Evolutionary conservation across 2,329 filamentous ascomycete species (phyloP), one percentile per base, ranked within the genome.

Genomic region (Coniosporium tulheliwenetii): DNA sequence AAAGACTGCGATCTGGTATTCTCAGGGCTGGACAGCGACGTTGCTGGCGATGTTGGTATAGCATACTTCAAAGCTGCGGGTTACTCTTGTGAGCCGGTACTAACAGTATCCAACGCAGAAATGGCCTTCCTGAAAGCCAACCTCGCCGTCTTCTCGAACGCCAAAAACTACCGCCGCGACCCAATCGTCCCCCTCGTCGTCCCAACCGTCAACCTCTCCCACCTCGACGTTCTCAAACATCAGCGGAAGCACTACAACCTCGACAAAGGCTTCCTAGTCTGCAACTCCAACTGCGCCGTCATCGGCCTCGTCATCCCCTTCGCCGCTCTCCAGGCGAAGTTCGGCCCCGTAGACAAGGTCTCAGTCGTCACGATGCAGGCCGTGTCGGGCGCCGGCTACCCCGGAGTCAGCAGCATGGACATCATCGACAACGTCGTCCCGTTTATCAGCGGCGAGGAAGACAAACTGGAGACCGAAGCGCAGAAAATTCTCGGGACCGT

Each of bases 281-380:
- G 89, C 73, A 96, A 96, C 69, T 93, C 85, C 48, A 96, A 96
- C 67, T 98, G 91, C 65, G 89, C 89, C 42, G 89, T 95, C 55
- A 94, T 96, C 53, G 89, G 89, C 38, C 77, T 96, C 43, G 89
- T 95, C 45, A 93, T 94, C 47, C 91, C 91, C 16, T 89, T 95
- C 56, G 86, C 86, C 9, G 89, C 89, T 12, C 75, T 96, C 31
- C 83, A 93, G 60, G 75, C 79, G 40, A 78, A 75, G 52, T 94
- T 96, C 54, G 91, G 89, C 36, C 78, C 80, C n/a, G 69, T 80
- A 29, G 70, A 74, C 48, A 64, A 71, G 52, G 82, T 94, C 50
- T 81, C 84, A 45, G 84, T 96, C 40, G 86, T 95, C 51, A 96
- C 91, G 36, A 79, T 94, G 73, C 91, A 96, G 66, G 89, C 91